Base-by-base conservation (phyloP, 371 early-diverging fungal species). In the Apophysomyces trapeziformis region DNA sequence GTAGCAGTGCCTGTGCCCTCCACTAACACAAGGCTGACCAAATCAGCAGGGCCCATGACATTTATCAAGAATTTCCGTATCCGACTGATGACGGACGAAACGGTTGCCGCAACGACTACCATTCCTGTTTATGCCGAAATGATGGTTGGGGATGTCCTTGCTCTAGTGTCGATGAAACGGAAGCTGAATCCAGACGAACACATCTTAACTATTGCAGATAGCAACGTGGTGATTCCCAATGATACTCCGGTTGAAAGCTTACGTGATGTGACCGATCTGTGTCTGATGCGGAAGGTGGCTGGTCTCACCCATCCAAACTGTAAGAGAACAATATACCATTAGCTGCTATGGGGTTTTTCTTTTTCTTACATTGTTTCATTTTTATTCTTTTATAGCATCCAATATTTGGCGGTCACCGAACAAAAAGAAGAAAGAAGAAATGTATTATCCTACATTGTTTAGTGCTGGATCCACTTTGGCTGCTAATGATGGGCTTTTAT, bases 121-220 rank as follows among this genome's bases (percentile, higher is more conserved):
- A 88, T 97, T 18, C 91, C 90, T 56, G 87, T 93, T 9, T 76
- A 87, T 57, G 80, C 88, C 1, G 85, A 89, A 64, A 91, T 90
- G 78, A 85, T 90, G 21, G 87, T 98, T 62, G 84, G 86, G 18
- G 92, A 92, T 38, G 92, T 96, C 12, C 88, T 96, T 56, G 89
- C 92, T n/a, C 79, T 84, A 2, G 91, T 96, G 16, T 97, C 96
- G 63, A 72, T 85, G 39, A 96, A 96, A 72, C 84, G 95, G 47
- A 93, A 92, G 69, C 85, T 96, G 68, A 86, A 92, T 67, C 84
- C 90, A 6, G 87, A 88, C 45, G 89, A 95, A 50, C 96, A 95
- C 71, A 87, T 90, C 43, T 73, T 96, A 38, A 92, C 90, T 45
- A 90, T 93, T 74, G 88, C 89, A 7, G 94, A 94, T 63, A 86